phyloP scores from a whole-genome alignment of 345 rosid genomes.

The Hevea brasiliensis region DNA sequence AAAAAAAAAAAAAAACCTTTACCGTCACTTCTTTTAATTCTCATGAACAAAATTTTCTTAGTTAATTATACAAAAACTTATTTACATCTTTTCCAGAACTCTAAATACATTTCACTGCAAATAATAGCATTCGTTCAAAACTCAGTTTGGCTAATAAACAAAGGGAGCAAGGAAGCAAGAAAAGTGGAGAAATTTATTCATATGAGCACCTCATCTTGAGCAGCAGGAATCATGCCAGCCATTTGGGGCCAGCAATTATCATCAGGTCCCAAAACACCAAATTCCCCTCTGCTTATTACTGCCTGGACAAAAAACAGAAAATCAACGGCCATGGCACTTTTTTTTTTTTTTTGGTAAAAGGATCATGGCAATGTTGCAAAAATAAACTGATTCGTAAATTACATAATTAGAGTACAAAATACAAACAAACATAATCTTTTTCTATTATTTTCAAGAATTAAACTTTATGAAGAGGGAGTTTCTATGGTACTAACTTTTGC shows the following conservation, averaged over 20 bases:
- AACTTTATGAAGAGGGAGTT: too few species aligned
- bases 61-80: too few species aligned
- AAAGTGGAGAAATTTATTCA: not conserved
- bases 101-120: not conserved
- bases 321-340: not conserved
- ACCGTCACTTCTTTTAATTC: not conserved
- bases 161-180: not conserved
- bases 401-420: not conserved
- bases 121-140: not conserved
- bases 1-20: too few species aligned
- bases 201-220: slow-evolving; percentile 61
- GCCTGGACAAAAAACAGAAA: slow-evolving; percentile 51
- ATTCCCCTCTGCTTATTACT: slow-evolving; percentile 79
- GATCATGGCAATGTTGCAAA: not conserved
- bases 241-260: slow-evolving; percentile 90
- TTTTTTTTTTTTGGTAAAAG: too few species aligned
- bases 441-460: too few species aligned
- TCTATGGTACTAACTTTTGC: slow-evolving; percentile 66
- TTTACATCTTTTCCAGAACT: not conserved
- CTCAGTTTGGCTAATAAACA: not conserved
- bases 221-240: slow-evolving; percentile 78
- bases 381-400: not conserved
- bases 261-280: slow-evolving; percentile 65
- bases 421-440: not conserved
- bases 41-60: not conserved